phyloP scores from a whole-genome alignment of 805 yeast genomes.

The Ogataea haglerorum region DNA sequence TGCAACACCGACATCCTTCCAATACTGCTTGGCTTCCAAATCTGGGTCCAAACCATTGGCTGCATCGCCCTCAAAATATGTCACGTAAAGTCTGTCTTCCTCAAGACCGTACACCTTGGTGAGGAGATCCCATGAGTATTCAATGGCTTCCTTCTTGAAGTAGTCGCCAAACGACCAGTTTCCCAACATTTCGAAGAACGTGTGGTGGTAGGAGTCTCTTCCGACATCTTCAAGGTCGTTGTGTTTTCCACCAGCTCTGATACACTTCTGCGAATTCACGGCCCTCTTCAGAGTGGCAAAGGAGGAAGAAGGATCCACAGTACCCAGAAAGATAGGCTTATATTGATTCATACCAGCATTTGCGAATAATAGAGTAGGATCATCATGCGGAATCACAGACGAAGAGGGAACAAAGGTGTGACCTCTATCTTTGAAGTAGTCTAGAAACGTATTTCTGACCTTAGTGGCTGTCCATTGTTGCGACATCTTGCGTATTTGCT shows the following conservation, averaged over 20 bases:
- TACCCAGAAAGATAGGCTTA: conserved; percentile 95
- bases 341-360: conserved; percentile 99
- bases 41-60: conserved; percentile 84
- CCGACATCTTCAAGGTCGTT: conserved; percentile 98
- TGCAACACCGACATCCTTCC: conserved; percentile 85
- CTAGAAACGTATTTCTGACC: conserved; percentile 77
- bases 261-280: conserved; percentile 94
- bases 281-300: conserved; percentile 84
- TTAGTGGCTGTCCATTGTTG: conserved; percentile 47
- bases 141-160: conserved; percentile 91
- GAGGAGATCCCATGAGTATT: conserved; percentile 86
- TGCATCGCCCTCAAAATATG: conserved; percentile 94
- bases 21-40: conserved; percentile 82
- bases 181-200: conserved; percentile 98
- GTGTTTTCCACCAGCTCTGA: conserved; percentile 99
- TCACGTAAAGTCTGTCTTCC: conserved; percentile 80
- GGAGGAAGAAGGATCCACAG: conserved; percentile 92
- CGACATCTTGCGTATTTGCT: conserved; percentile 7
- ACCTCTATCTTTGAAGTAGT: conserved; percentile 62
- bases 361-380: conserved; percentile 93
- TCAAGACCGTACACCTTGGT: conserved; percentile 81
- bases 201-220: conserved; percentile 95
- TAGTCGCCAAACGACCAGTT: conserved; percentile 99
- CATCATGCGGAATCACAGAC: conserved; percentile 95
- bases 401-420: conserved; percentile 91